Conservation (phyloP, 2,329 filamentous ascomycete species). For the Phoma sp. region DNA sequence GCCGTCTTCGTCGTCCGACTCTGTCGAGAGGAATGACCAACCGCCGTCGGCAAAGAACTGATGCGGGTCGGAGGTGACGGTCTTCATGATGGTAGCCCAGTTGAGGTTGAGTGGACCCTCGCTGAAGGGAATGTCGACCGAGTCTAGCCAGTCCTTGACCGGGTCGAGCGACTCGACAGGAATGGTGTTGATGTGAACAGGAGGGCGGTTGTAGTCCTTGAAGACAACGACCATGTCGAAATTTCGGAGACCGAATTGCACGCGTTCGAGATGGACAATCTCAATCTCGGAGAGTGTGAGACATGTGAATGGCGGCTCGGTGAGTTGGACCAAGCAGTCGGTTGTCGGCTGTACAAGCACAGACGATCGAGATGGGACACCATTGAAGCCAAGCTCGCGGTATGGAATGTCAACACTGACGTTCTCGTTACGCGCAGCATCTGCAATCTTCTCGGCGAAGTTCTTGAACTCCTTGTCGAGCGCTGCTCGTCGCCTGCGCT, state of each 20-base stretch:
- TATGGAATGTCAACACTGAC: constrained; percentile 96
- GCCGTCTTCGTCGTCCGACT: constrained; percentile 81
- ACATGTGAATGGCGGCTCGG: constrained; percentile 95
- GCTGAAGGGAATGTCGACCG: constrained; percentile 89
- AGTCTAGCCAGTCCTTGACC: constrained; percentile 97
- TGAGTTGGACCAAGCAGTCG: constrained; percentile 95
- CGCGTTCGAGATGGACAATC: constrained; percentile 92
- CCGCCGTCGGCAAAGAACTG: constrained; percentile 94
- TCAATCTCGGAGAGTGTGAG: constrained; percentile 96
- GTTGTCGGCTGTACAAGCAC: constrained; percentile 96
- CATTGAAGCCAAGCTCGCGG: constrained; percentile 93
- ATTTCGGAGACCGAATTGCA: constrained; percentile 96
- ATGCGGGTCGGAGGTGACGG: constrained; percentile 90
- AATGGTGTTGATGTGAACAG: constrained; percentile 96
- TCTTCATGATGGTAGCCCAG: constrained; percentile 99
- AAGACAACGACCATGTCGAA: constrained; percentile 99
- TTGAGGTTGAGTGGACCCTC: constrained; percentile 97
- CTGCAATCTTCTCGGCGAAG: constrained; percentile 96
- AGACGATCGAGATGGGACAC: constrained; percentile 93
- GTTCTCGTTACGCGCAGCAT: constrained; percentile 88
- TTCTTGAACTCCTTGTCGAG: constrained; percentile 95
- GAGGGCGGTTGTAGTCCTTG: constrained; percentile 92
- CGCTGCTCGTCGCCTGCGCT: constrained; percentile 86
- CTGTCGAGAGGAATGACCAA: constrained; percentile 89
- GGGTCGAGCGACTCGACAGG: constrained; percentile 93